A percentile compares a stretch with the other conserved stretches of the same genome.
These are phyloP conservation scores for Anthostomella pinea DNA, from an alignment of 2,329 filamentous ascomycete genomes.

Conservation along the genomic window DNA sequence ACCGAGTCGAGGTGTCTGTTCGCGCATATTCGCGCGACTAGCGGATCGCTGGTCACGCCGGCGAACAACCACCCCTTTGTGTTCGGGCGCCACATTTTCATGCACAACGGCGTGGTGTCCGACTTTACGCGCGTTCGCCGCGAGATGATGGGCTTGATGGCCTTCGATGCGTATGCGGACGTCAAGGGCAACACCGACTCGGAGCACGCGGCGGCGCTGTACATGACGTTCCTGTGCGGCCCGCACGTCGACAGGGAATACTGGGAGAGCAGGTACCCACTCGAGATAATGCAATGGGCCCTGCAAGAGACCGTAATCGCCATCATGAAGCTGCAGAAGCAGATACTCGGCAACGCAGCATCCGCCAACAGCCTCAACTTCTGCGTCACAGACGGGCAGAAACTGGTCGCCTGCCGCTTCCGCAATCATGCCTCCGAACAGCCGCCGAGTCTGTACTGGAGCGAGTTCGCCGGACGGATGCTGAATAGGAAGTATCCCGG, in stretches of 20 bases:
- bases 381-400: background rate
- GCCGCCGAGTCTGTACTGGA: conserved; percentile 1
- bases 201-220: background rate
- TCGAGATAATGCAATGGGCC: background rate
- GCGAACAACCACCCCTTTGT: conserved; percentile 14
- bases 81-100: conserved; percentile 21
- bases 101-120: conserved; percentile 7
- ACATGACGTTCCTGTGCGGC: background rate
- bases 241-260: background rate
- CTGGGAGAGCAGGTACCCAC: background rate
- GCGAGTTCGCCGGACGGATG: background rate
- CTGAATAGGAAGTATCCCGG: background rate
- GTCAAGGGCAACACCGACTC: background rate
- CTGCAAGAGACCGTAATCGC: background rate
- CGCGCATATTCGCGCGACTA: background rate
- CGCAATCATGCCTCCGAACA: background rate
- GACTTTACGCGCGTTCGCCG: background rate
- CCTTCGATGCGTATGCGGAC: background rate
- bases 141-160: background rate
- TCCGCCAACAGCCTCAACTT: conserved; percentile 1
- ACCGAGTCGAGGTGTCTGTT: background rate
- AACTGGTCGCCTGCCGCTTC: conserved; percentile 1
- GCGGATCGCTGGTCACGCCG: background rate
- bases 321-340: background rate
- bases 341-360: background rate